These are phyloP conservation scores for Aurifilum marmelostoma DNA, from an alignment of 2,329 filamentous ascomycete species.

Conservation along the genomic window DNA sequence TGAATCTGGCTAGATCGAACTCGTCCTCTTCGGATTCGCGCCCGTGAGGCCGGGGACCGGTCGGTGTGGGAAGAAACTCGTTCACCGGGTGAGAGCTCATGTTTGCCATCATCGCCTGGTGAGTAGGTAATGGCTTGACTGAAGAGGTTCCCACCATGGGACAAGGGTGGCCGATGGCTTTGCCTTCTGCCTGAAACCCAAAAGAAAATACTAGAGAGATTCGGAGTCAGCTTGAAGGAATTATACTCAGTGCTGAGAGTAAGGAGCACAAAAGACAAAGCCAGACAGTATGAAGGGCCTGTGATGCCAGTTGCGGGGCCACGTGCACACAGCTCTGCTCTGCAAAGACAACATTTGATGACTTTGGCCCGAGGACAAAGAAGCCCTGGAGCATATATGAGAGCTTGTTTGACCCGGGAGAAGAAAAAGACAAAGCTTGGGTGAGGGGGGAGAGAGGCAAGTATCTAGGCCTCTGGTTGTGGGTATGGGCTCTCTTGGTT, in stretches of 20 bases:
- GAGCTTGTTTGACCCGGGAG: background rate
- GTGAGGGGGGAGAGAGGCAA: background rate
- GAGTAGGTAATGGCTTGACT: background rate
- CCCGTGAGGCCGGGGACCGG: slow-evolving; percentile 5
- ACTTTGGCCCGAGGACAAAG: background rate
- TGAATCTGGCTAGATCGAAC: slow-evolving; percentile 22
- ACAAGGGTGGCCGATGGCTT: background rate
- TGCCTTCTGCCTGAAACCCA: background rate
- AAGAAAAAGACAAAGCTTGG: background rate
- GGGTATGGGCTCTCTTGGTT: background rate
- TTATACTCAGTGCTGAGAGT: background rate
- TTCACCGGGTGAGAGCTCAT: slow-evolving; percentile 24
- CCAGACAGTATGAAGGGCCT: background rate
- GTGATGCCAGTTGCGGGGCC: background rate
- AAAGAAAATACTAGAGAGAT: background rate
- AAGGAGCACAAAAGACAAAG: background rate
- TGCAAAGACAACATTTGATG: background rate
- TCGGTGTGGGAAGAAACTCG: slow-evolving; percentile 22
- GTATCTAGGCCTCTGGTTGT: background rate
- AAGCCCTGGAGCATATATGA: background rate
- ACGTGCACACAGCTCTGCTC: background rate
- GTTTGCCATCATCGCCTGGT: background rate
- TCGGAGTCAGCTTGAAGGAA: background rate
- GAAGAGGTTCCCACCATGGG: background rate
- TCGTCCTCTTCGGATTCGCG: slow-evolving; percentile 16